These are phyloP conservation scores for Neocatenulostroma microsporum DNA, from an alignment of 2,329 filamentous ascomycete genomes.

Conservation along the genomic window DNA sequence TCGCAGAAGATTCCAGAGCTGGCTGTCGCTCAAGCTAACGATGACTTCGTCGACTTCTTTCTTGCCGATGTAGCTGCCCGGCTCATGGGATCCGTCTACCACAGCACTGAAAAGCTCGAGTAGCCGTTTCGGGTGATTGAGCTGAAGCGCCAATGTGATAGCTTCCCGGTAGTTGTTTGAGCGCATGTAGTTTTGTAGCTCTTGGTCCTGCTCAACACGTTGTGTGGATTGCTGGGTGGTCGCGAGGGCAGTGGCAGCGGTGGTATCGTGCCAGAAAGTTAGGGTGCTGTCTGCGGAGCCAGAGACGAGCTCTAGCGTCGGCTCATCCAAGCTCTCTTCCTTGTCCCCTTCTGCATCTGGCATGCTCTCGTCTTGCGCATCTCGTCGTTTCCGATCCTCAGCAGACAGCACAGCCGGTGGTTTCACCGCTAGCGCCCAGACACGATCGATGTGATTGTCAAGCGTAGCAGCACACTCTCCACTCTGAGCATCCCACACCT, in stretches of 20 bases:
- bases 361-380: slow-evolving; percentile 24
- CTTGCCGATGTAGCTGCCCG: slow-evolving; percentile 56
- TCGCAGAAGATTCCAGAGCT: slow-evolving; percentile 74
- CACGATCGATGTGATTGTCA: slow-evolving; percentile 93
- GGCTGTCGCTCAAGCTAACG: slow-evolving; percentile 66
- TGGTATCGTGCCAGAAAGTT: slow-evolving; percentile 94
- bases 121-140: slow-evolving; percentile 87
- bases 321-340: slow-evolving; percentile 11
- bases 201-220: slow-evolving; percentile 87
- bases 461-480: slow-evolving; percentile 83
- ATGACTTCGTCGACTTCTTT: slow-evolving; percentile 74
- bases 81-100: slow-evolving; percentile 55
- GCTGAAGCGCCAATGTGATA: slow-evolving; percentile 80
- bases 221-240: slow-evolving; percentile 66
- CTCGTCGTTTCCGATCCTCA: slow-evolving; percentile 9
- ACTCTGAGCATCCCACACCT: slow-evolving; percentile 84
- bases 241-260: slow-evolving; percentile 66
- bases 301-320: slow-evolving; percentile 68
- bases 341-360: slow-evolving; percentile 9
- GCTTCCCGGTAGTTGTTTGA: slow-evolving; percentile 84
- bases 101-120: slow-evolving; percentile 78
- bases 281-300: slow-evolving; percentile 88
- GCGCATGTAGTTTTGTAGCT: slow-evolving; percentile 86
- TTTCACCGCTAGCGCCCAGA: slow-evolving; percentile 79
- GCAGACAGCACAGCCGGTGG: slow-evolving; percentile 32